Evolutionary conservation across 108 stramenopile species (phyloP).

Genomic region (Nitzschia inconspicua): DNA sequence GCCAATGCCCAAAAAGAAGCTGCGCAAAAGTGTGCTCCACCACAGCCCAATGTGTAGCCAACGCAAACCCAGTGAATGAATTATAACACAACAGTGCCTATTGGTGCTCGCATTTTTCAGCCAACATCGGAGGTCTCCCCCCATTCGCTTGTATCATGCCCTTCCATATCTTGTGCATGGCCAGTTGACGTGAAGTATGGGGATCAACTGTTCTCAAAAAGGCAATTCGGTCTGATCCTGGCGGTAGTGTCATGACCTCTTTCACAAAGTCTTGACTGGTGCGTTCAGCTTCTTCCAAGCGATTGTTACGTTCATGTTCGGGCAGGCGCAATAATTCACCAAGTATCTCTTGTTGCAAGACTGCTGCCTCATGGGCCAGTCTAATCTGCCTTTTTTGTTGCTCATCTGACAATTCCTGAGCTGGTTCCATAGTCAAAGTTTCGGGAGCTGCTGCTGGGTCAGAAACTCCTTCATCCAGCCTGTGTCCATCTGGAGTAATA

Average conservation of each 20-base stretch:
- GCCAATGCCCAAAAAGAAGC: no score
- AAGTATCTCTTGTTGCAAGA: constrained; percentile 30
- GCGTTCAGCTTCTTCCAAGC: constrained; percentile 19
- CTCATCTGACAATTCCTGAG: constrained; percentile 22
- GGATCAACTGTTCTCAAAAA: constrained; percentile 48
- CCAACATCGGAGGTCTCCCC: constrained; percentile 7
- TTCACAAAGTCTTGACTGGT: constrained; percentile 31
- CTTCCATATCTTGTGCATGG: constrained; percentile 62
- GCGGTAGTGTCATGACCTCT: constrained; percentile 32
- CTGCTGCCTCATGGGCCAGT: constrained; percentile 28
- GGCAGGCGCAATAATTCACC: constrained; percentile 31
- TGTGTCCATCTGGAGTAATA: constrained; percentile 4
- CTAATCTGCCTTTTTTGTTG: constrained; percentile 29
- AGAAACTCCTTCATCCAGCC: not conserved
- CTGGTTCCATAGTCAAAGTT: constrained; percentile 7
- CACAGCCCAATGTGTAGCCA: no score
- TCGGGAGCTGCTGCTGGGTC: constrained; percentile 1
- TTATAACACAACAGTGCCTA: no score
- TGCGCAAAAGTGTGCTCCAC: no score
- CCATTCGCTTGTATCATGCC: constrained; percentile 19
- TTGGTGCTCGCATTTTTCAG: no score
- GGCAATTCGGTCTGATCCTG: constrained; percentile 51
- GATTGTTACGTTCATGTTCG: constrained; percentile 20
- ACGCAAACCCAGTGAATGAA: no score
- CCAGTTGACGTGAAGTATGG: constrained; percentile 40